Base-by-base conservation (phyloP, 371 early-diverging fungal species). In the Catenaria anguillulae region DNA sequence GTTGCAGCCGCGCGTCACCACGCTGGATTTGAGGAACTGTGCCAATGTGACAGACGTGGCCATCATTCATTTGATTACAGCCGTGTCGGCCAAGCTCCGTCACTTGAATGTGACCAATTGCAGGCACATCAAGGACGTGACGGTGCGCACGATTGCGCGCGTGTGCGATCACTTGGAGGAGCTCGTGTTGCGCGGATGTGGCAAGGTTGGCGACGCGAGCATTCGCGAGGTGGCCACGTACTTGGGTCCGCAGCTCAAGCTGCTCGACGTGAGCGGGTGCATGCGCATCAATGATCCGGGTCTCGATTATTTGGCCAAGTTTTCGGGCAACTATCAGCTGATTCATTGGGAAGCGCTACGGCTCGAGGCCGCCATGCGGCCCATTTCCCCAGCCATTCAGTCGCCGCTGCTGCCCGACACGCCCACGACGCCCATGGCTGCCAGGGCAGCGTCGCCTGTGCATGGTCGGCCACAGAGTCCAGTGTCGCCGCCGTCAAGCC, bases 221-320 rank as follows among this genome's bases (percentile, higher is more conserved):
- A 33, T 58, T 8, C 40, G 58, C 26, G 36, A 40, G 34, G 37
- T 58, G n/a, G 43, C 29, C 29, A 10, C 10, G 36, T 36, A 6
- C 5, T 10, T 58, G 1, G 36, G 43, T 1, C 36, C 58, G 36
- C 42, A 36, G 2, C 36, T 58, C 0, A 13, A 8, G 13, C 1
- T n/a, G 36, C 58, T 58, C 40, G 40, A 58, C 36, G 43, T 40
- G 17, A 33, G 36, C 17, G 58, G 52, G 15, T 50, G 52, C 24
- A 50, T 50, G 52, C 52, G 52, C 26, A 50, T 50, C 52, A 50
- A 50, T 31, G 52, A 50, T 31, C 52, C 52, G 5, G 52, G 52
- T 10, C 52, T 50, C 31, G 52, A 50, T 12, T 50, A 15, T 31
- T 12, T 50, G 0, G 52, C 52, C 52, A 50, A 50, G 52, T 50